Evolutionary conservation across 108 stramenopile genomes (phyloP).

Genomic region (Skeletonema potamos): DNA sequence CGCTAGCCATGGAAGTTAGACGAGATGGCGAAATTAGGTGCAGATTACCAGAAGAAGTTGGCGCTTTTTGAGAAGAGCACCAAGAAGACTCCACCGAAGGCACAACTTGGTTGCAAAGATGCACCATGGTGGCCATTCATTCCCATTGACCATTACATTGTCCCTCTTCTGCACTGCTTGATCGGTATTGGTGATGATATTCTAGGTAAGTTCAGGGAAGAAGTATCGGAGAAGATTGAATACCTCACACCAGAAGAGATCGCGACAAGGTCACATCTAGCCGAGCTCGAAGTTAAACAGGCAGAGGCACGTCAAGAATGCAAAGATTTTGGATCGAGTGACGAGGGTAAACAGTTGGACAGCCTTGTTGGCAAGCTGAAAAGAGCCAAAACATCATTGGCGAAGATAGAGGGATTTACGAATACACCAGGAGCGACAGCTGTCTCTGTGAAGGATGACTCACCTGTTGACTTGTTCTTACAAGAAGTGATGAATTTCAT

Average conservation of each 20-base stretch:
- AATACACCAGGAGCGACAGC: not conserved
- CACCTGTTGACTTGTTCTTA: too few relatives aligned
- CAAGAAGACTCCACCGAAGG: not conserved
- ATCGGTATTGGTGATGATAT: constrained; percentile 13
- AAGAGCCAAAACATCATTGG: not conserved
- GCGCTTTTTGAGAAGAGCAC: not conserved
- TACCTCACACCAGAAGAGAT: not conserved
- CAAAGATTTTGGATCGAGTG: constrained; percentile 46
- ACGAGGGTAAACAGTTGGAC: constrained; percentile 16
- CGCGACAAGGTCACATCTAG: constrained; percentile 17
- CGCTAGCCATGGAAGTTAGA: not conserved
- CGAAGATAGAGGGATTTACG: constrained; percentile 35
- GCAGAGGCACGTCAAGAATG: constrained; percentile 39
- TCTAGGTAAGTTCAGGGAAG: not conserved
- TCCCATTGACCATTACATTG: not conserved
- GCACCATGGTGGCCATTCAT: constrained; percentile 11
- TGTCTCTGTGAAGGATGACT: too few relatives aligned
- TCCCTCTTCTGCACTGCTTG: constrained; percentile 8
- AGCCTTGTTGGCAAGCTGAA: too few relatives aligned
- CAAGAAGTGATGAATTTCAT: too few relatives aligned
- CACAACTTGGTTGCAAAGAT: not conserved
- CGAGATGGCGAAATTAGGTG: not conserved
- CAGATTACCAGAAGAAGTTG: not conserved
- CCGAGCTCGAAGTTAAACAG: constrained; percentile 20
- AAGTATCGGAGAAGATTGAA: not conserved